Evolutionary conservation across 345 rosid genomes (phyloP), one percentile per base, ranked within the genome.

Genomic region (Brassica napus): DNA sequence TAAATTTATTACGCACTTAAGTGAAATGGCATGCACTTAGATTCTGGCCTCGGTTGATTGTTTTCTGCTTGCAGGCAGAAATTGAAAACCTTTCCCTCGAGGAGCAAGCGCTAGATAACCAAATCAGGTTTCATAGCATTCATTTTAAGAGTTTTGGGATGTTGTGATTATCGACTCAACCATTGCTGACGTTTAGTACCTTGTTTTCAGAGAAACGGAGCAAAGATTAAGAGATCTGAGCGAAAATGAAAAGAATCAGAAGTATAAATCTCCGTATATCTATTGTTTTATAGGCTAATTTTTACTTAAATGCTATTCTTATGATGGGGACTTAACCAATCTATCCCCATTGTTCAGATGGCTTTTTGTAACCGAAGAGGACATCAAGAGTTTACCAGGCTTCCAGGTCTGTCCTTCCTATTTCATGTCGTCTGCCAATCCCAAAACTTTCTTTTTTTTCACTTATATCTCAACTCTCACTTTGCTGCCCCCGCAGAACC

Each of bases 321-420:
- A 47, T 65, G 60, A 63, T 74, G 32, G 68, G 39, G 68, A 69
- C 76, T 55, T 39, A 65, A 65, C 65, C 39, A 59, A 72, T 83
- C 68, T 73, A 68, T 66, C 69, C 21, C 81, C 72, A 75, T 66
- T 83, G 69, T 82, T 63, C 86, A 94, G 99, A 89, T 90, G 88
- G 93, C 99, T 95, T 83, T 95, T 88, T 81, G 93, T 89, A 69
- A 88, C 90, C 11, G 97, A 93, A 83, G 99, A 95, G 74, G 98
- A 95, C 76, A 90, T 95, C 81, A 95, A 91, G 86, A 82, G 71
- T 73, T 62, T 89, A 55, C 98, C 93, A 1, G 88, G 94, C 75
- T 89, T 95, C 81, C 89, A 85, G 90, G 97, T 90, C 58, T 54
- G 84, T 76, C 34, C 70, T 26, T 59, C 69, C 6, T 54, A 65